A percentile compares a stretch with the other conserved stretches of the same genome.
Evolutionary conservation across 108 stramenopile species (phyloP).

Genomic region (Schizochytrium sp.): DNA sequence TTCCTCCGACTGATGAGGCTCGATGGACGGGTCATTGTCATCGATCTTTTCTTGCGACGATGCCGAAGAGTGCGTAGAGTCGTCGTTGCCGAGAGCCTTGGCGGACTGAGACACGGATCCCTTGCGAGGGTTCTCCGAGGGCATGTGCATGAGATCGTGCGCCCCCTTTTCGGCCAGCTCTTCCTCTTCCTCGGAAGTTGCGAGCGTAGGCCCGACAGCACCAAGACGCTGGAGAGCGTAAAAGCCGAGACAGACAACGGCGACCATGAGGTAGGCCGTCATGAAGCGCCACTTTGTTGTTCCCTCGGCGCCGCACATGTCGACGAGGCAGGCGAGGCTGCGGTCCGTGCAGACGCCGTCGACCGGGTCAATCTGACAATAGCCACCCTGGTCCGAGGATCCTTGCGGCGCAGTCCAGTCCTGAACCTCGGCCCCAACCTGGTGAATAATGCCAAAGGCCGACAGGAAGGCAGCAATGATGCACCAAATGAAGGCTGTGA

Average conservation of each 20-base stretch:
- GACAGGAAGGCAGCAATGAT: not conserved
- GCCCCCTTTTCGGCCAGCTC: not conserved
- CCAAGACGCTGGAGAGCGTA: not conserved
- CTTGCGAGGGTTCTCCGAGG: not conserved
- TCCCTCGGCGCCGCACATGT: not conserved
- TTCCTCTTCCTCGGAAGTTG: not conserved
- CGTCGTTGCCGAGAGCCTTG: not conserved
- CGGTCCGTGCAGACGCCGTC: not conserved
- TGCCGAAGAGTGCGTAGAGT: not conserved
- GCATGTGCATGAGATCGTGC: not conserved
- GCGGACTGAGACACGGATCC: too few relatives aligned
- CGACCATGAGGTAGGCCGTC: not conserved
- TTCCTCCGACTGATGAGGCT: too few relatives aligned
- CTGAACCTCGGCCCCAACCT: not conserved
- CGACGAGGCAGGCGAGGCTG: not conserved
- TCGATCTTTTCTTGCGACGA: not conserved
- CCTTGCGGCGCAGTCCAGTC: not conserved
- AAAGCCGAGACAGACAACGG: not conserved
- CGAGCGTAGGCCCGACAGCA: not conserved
- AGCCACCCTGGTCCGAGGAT: not conserved
- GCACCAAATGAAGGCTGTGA: not conserved
- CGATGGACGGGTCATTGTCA: too few relatives aligned
- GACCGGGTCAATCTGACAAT: not conserved
- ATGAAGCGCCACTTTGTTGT: constrained; percentile 17
- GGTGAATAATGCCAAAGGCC: not conserved